Evolutionary conservation across 306 rosid species (phyloP).

Genomic region (Dryas octopetala): DNA sequence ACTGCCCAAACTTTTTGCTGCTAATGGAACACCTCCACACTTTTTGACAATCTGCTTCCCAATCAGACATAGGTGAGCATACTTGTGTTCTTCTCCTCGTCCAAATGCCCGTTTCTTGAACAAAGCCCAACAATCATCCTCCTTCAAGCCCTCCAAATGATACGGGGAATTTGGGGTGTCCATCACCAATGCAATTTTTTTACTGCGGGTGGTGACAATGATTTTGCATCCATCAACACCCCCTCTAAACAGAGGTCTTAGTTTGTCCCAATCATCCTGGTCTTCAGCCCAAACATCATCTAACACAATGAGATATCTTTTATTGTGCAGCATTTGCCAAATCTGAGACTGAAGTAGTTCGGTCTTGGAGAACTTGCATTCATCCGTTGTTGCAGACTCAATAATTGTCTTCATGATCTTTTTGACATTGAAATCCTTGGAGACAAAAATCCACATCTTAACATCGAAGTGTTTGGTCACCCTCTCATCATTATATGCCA

Average conservation of each 20-base stretch:
- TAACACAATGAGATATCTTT: slow-evolving; percentile 2
- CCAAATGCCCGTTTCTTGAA: slow-evolving; percentile 18
- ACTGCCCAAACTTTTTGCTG: slow-evolving; percentile 24
- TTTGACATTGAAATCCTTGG: not conserved
- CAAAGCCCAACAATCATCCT: slow-evolving; percentile 14
- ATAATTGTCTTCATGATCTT: slow-evolving; percentile 8
- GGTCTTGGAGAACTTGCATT: too few species aligned
- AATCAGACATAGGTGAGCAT: not conserved
- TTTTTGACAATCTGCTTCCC: slow-evolving; percentile 15
- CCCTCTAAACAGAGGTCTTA: slow-evolving; percentile 5
- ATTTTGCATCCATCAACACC: slow-evolving; percentile 17
- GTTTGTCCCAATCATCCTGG: slow-evolving; percentile 15
- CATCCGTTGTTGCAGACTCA: not conserved
- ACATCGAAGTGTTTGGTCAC: not conserved
- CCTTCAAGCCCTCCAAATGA: not conserved
- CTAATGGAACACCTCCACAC: slow-evolving; percentile 20
- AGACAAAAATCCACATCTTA: slow-evolving; percentile 12
- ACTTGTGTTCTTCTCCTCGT: not conserved
- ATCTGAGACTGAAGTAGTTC: not conserved
- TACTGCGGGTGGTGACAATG: not conserved
- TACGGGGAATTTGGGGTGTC: not conserved
- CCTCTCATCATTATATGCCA: not conserved
- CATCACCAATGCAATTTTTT: not conserved
- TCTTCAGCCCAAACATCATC: slow-evolving; percentile 28
- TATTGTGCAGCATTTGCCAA: not conserved